Base-by-base conservation (phyloP, 148 eudicot species). In the Chenopodium suecicum region DNA sequence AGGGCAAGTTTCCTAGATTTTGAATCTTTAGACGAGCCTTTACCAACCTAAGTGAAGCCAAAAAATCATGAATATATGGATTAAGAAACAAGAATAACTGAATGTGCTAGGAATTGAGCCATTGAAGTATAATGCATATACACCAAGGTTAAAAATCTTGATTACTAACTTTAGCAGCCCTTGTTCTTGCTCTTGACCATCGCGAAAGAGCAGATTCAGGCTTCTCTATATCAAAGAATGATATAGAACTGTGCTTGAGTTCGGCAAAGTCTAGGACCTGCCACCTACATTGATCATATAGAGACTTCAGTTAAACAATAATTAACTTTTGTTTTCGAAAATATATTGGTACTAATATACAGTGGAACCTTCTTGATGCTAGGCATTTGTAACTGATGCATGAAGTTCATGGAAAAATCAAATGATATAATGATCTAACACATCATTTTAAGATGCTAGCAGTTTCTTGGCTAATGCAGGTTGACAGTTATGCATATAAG, bases 1-100 rank as follows among this genome's bases (percentile, higher is more conserved):
- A 91, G 86, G 60, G 93, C 93, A 73, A 91, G 88, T 83, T 91
- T 89, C 48, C 88, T 85, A 78, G 93, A 91, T 83, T 91, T 91
- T 58, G 82, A 88, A 66, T 91, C 93, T 83, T 91, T 91, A 22
- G 83, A 84, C 54, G 87, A 81, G n/a, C 93, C 93, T 83, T 89
- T 91, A 3, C 93, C 93, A 23, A 91, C 90, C 93, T 90, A 70
- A 64, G 74, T 54, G 20, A 48, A 41, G 25, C 76, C 12, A 48
- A 27, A 25, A 23, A 56, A 80, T 16, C 54, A 78, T 34, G 34
- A 7, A 25, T 25, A 81, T 19, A 44, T 25, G 4, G 4, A 47
- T 3, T 20, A 25, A 4, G 27, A 7, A 70, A 7, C 32, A 25
- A 65, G 19, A 32, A 14, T 3, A 17, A 17, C 17, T 22, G 6